A percentile compares a stretch with the other conserved stretches of the same genome.
Conservation (phyloP, 1,139 yeast species). For the Candida freyschussii region DNA sequence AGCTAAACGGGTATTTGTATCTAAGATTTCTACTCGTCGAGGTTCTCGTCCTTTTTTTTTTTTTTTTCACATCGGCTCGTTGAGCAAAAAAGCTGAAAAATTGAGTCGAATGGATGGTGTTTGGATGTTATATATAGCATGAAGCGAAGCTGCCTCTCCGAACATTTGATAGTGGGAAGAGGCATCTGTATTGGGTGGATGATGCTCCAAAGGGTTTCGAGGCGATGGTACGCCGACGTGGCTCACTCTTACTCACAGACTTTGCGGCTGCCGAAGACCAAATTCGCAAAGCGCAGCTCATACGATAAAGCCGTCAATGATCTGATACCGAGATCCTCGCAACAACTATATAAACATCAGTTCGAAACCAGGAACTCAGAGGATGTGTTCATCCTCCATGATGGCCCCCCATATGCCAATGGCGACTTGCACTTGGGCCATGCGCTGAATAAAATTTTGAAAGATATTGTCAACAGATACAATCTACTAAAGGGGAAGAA, state of each 20-base stretch:
- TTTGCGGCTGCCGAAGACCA: slow-evolving; percentile 43
- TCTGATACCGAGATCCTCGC: slow-evolving; percentile 34
- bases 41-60: slow-evolving; percentile 10
- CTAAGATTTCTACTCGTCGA: slow-evolving; percentile 5
- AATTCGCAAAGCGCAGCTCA: slow-evolving; percentile 46
- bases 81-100: no score
- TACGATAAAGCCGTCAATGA: slow-evolving; percentile 29
- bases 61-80: no score
- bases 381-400: slow-evolving; percentile 68
- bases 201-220: slow-evolving; percentile 6
- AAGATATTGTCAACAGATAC: slow-evolving; percentile 77
- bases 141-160: neutral
- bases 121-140: slow-evolving; percentile 4
- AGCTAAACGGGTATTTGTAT: neutral
- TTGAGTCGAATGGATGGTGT: slow-evolving; percentile 5
- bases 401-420: slow-evolving; percentile 98
- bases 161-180: neutral
- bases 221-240: slow-evolving; percentile 17
- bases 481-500: slow-evolving; percentile 58
- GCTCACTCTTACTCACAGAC: slow-evolving; percentile 25
- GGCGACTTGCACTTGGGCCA: slow-evolving; percentile 94
- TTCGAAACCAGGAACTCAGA: slow-evolving; percentile 28
- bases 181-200: neutral
- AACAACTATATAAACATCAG: slow-evolving; percentile 31
- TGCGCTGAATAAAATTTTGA: slow-evolving; percentile 81